Evolutionary conservation across 2,329 filamentous ascomycete species (phyloP).

Genomic region (Hypoxylon sp.): DNA sequence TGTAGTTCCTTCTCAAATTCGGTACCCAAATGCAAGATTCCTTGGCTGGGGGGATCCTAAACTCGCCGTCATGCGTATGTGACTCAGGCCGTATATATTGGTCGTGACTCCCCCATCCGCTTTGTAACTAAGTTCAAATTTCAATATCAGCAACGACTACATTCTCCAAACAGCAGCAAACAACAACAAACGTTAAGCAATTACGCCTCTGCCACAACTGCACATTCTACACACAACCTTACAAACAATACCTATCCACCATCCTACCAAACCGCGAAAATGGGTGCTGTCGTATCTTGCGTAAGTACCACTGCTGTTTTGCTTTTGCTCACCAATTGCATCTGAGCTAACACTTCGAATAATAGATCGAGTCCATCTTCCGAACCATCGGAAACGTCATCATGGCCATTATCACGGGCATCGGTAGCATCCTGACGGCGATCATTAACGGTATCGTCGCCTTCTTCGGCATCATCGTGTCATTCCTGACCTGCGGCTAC

Average conservation of each 20-base stretch:
- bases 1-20: constrained; percentile 17
- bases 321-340: too few relatives aligned
- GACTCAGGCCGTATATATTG: constrained; percentile 30
- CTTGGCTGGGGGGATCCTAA: constrained; percentile 24
- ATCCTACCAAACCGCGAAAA: constrained; percentile 59
- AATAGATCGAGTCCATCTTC: constrained; percentile 70
- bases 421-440: constrained; percentile 73
- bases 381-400: constrained; percentile 74
- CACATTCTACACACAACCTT: constrained; percentile 18
- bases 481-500: constrained; percentile 71
- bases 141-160: constrained; percentile 6
- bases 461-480: constrained; percentile 75
- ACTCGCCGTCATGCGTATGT: constrained; percentile 23
- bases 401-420: constrained; percentile 76
- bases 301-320: constrained; percentile 66
- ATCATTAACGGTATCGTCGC: constrained; percentile 76
- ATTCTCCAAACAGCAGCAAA: constrained; percentile 14
- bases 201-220: constrained; percentile 19
- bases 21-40: constrained; percentile 17
- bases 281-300: constrained; percentile 88
- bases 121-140: constrained; percentile 7
- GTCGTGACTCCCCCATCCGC: constrained; percentile 17
- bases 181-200: constrained; percentile 21
- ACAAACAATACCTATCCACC: constrained; percentile 18
- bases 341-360: constrained; percentile 6